Percentiles rank a stretch among this genome's conserved stretches.
phyloP scores from a whole-genome alignment of 2,329 filamentous ascomycete genomes.

The Botrytis medusae region DNA sequence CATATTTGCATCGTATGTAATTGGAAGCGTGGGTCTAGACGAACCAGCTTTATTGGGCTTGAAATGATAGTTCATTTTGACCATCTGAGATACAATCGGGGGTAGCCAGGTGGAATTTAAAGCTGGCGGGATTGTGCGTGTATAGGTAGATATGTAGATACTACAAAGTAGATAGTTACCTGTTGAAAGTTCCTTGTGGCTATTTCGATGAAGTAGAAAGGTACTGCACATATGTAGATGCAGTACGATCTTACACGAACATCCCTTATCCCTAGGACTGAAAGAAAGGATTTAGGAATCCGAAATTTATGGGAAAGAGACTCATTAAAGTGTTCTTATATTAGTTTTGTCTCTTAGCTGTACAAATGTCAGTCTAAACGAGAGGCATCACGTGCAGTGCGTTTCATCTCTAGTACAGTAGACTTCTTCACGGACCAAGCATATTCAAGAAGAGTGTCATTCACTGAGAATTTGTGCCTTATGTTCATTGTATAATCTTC shows the following conservation, averaged over 20 bases:
- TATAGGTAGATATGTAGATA: background rate
- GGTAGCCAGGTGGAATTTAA: background rate
- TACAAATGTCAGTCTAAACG: background rate
- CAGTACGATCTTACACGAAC: background rate
- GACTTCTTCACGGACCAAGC: background rate
- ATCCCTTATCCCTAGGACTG: background rate
- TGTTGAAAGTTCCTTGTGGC: background rate
- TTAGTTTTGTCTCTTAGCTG: background rate
- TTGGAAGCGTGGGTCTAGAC: too few species aligned
- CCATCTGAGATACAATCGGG: fast-evolving
- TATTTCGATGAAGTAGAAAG: background rate
- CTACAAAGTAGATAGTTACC: background rate
- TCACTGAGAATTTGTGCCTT: background rate
- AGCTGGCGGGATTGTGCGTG: too few species aligned
- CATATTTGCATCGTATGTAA: background rate
- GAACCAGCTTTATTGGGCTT: too few species aligned
- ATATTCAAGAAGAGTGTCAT: background rate
- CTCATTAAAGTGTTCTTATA: background rate
- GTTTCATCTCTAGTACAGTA: background rate
- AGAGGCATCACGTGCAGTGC: background rate
- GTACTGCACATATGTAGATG: background rate
- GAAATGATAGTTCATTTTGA: background rate
- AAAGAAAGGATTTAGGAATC: background rate
- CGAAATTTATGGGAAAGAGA: background rate
- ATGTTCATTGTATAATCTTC: fast-evolving